Evolutionary conservation across 306 rosid species (phyloP).

Genomic region (Prunus mongolica): DNA sequence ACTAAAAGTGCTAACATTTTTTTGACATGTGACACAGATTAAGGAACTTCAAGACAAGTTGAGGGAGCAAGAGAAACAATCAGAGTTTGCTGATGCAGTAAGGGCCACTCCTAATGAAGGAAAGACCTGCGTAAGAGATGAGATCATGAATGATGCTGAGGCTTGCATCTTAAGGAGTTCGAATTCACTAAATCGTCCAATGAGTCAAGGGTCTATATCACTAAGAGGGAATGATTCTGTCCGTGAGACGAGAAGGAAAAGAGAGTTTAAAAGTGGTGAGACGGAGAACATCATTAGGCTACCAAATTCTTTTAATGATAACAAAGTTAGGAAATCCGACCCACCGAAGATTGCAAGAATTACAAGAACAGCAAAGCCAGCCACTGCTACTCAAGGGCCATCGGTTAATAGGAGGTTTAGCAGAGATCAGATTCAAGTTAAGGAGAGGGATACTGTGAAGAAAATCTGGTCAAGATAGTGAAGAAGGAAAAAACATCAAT

Average conservation of each 20-base stretch:
- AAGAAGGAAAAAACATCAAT: neutral
- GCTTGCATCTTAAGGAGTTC: constrained; percentile 49
- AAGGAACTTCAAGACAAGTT: constrained; percentile 65
- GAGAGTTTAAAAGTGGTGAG: constrained; percentile 61
- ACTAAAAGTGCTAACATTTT: neutral
- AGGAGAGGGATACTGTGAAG: constrained; percentile 68
- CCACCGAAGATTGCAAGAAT: constrained; percentile 59
- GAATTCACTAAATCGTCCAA: constrained; percentile 42
- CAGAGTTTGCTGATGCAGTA: constrained; percentile 33
- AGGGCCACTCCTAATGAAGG: constrained; percentile 48
- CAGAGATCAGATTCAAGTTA: constrained; percentile 59
- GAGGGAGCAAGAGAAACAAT: constrained; percentile 50
- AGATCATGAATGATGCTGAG: constrained; percentile 46
- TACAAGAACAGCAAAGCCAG: constrained; percentile 50
- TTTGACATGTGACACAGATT: constrained; percentile 52
- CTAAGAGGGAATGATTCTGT: constrained; percentile 46
- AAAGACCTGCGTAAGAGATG: constrained; percentile 38
- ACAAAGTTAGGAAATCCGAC: constrained; percentile 68
- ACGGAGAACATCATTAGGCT: constrained; percentile 45
- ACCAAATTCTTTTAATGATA: constrained; percentile 33
- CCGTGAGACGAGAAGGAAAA: constrained; percentile 54
- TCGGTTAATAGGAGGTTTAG: constrained; percentile 50
- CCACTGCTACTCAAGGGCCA: constrained; percentile 45
- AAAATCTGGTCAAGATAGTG: constrained; percentile 73
- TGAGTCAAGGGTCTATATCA: constrained; percentile 43